Base-by-base conservation (phyloP, 306 rosid species). In the Dicorynia guianensis region DNA sequence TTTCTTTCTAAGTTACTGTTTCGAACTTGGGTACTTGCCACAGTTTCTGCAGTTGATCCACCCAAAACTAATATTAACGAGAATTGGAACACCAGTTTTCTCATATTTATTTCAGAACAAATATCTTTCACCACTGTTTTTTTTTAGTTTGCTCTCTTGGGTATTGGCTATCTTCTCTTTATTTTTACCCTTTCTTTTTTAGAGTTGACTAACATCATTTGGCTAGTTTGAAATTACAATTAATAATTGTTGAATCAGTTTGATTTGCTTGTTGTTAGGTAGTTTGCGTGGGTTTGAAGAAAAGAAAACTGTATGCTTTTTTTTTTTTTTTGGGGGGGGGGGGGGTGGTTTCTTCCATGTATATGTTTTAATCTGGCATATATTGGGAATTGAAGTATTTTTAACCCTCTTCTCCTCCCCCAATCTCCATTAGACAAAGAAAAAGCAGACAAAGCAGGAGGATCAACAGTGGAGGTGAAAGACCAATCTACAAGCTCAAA, bases 361-460 rank as follows among this genome's bases (percentile, higher is more conserved):
- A 43, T 53, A 50, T 40, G 14, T 40, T 38, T 59, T 40, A 58
- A 62, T 70, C 13, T 74, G 19, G 25, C 10, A 46, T 69, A 8
- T 43, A 40, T 66, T 49, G 44, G 60, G 50, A 9, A 64, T 79
- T 44, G 35, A 46, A 61, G 54, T 69, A 62, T 17, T 66, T 55
- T 65, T 72, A 63, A 35, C 48, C 36, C 2, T 19, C 61, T 60
- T 67, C 33, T 10, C 4, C 49, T 67, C 35, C 25, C n/a, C 34
- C 39, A 54, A 61, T 54, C 25, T 53, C 54, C 14, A 19, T 74
- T 54, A 81, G 83, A 78, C 58, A 81, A 81, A 75, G 87, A 76
- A 46, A 83, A 76, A 18, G 19, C 78, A 58, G 84, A 69, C 64
- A 81, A 72, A 67, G 87, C 76, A 75, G 84, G 81, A 71, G 84